A percentile compares a stretch with the other conserved stretches of the same genome.
Conservation (phyloP, 2,329 filamentous ascomycete species). For the Botrytis sinoallii region DNA sequence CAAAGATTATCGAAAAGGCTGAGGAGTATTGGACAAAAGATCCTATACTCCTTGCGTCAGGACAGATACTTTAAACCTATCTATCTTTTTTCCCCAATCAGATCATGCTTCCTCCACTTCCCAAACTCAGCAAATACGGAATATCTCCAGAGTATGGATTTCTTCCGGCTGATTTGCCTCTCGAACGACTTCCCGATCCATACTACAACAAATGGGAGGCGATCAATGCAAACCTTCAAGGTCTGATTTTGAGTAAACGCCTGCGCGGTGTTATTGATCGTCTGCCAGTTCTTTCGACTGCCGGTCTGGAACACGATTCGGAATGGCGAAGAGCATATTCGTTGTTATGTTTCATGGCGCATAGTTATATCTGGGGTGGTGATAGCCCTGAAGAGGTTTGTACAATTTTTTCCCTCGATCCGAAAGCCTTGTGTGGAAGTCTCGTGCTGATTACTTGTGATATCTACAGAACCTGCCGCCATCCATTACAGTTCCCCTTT, state of each 20-base stretch:
- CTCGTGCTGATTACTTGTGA: slow-evolving; percentile 16
- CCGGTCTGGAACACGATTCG: slow-evolving; percentile 73
- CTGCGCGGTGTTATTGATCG: slow-evolving; percentile 75
- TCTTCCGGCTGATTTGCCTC: slow-evolving; percentile 75
- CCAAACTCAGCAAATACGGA: slow-evolving; percentile 71
- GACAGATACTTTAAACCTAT: slow-evolving; percentile 36
- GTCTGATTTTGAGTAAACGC: slow-evolving; percentile 78
- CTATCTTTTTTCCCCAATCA: slow-evolving; percentile 21
- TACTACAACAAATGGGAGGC: slow-evolving; percentile 97
- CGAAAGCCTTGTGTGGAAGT: background rate
- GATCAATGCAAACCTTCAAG: slow-evolving; percentile 79
- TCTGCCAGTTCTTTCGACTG: slow-evolving; percentile 79
- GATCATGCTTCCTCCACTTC: slow-evolving; percentile 56
- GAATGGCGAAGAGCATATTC: slow-evolving; percentile 96
- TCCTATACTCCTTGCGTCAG: slow-evolving; percentile 66
- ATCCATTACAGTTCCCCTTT: slow-evolving; percentile 77
- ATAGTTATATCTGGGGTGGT: slow-evolving; percentile 96
- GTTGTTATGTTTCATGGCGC: slow-evolving; percentile 83
- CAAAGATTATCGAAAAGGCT: slow-evolving; percentile 46
- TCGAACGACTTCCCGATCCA: slow-evolving; percentile 76
- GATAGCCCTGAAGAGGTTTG: slow-evolving; percentile 71
- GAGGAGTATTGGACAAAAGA: slow-evolving; percentile 58
- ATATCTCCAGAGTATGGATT: slow-evolving; percentile 79
- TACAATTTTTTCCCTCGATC: slow-evolving; percentile 1
- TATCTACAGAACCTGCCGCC: slow-evolving; percentile 60